Conservation (phyloP, 129 eudicot species). For the Chrysanthemum makinoi region DNA sequence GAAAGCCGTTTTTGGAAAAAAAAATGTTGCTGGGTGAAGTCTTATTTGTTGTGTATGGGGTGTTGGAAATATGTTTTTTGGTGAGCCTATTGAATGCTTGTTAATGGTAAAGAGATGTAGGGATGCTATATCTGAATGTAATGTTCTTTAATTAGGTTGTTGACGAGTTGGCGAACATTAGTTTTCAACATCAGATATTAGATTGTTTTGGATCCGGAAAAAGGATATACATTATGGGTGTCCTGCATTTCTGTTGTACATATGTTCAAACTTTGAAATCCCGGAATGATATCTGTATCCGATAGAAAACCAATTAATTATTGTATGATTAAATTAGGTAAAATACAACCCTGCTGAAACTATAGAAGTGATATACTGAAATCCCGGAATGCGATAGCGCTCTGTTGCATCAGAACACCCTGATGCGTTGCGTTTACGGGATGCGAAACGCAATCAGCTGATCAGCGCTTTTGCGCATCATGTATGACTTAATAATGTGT, state of each 20-base stretch:
- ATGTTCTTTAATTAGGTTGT: background rate
- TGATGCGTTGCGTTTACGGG: no score
- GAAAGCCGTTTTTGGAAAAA: no score
- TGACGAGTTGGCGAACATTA: background rate
- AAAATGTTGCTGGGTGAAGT: no score
- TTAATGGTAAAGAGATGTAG: constrained; percentile 4
- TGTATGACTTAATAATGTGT: no score
- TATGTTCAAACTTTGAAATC: background rate
- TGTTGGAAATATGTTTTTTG: constrained; percentile 16
- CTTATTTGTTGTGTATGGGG: constrained; percentile 11
- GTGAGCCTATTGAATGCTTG: background rate
- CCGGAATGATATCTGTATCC: background rate
- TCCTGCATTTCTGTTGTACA: background rate
- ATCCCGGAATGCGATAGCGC: no score
- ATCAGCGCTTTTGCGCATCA: no score
- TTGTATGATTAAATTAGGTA: background rate
- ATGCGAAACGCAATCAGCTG: no score
- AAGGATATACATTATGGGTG: background rate
- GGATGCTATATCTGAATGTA: background rate
- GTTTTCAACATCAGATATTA: constrained; percentile 1
- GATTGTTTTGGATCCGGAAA: constrained; percentile 3
- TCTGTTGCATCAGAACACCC: no score
- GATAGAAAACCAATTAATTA: background rate
- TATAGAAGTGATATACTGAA: constrained; percentile 12
- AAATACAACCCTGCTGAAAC: background rate